Conservation (phyloP, 768 basidiomycete species). For the Suillus discolor region DNA sequence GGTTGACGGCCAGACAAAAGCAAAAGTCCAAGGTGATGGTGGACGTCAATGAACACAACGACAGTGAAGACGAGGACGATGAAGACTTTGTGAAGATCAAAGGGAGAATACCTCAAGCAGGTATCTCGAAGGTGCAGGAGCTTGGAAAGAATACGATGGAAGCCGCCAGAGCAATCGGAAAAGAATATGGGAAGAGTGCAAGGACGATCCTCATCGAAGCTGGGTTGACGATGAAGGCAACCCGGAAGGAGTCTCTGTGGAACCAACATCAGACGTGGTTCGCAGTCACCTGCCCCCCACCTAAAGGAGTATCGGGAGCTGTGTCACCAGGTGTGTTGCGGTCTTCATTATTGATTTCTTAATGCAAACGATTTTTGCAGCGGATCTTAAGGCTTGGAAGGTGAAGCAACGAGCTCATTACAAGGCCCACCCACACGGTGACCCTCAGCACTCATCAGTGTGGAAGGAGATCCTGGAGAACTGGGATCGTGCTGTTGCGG, state of each 20-base stretch:
- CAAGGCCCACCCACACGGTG: background rate
- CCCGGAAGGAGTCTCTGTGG: background rate
- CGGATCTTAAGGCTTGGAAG: background rate
- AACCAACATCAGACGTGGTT: slow-evolving; percentile 2
- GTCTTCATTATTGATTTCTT: background rate
- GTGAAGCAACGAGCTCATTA: background rate
- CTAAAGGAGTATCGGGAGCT: background rate
- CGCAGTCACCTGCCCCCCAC: background rate
- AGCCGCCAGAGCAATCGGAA: background rate
- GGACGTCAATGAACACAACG: background rate
- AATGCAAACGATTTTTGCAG: background rate
- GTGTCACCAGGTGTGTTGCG: background rate
- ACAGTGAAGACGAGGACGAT: background rate
- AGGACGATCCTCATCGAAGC: slow-evolving; percentile 3
- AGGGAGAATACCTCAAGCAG: background rate
- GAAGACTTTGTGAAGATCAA: slow-evolving; percentile 1
- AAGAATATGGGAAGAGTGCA: slow-evolving; percentile 3
- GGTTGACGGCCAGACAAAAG: background rate
- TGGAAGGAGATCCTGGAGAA: slow-evolving; percentile 1
- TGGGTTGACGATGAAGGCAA: background rate
- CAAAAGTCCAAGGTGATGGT: background rate
- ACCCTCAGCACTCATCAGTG: background rate
- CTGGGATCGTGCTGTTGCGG: background rate
- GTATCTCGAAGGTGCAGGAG: background rate
- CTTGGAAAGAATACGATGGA: background rate